phyloP scores from a whole-genome alignment of 2,329 filamentous ascomycete genomes.

The Verticillium nonalfalfae region DNA sequence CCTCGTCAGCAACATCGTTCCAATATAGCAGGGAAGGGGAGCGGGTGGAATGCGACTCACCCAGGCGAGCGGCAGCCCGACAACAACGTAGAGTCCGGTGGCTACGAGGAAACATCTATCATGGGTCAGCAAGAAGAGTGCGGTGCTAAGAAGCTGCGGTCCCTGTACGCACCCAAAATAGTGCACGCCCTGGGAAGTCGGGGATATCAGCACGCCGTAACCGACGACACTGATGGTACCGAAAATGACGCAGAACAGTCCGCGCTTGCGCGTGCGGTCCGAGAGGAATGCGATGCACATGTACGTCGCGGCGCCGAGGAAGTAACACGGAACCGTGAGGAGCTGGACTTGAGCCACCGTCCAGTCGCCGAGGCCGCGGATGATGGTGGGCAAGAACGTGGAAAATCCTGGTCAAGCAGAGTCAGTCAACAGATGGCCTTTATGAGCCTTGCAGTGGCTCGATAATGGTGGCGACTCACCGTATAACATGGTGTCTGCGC shows the following conservation, averaged over 20 bases:
- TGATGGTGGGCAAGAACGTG: conserved; percentile 60
- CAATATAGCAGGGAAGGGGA: not conserved
- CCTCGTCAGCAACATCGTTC: conserved; percentile 42
- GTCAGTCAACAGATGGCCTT: not conserved
- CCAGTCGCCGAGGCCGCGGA: conserved; percentile 48
- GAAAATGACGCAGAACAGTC: conserved; percentile 44
- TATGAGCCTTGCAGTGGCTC: not conserved
- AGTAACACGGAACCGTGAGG: conserved; percentile 59
- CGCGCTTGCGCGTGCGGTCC: conserved; percentile 55
- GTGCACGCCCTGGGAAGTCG: conserved; percentile 36
- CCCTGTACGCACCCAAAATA: conserved; percentile 18
- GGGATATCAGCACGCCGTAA: conserved; percentile 51
- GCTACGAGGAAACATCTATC: conserved; percentile 63
- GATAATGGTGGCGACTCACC: conserved; percentile 20
- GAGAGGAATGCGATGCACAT: conserved; percentile 60
- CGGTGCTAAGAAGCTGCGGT: not conserved
- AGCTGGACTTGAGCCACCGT: conserved; percentile 50
- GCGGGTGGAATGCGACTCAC: conserved; percentile 16
- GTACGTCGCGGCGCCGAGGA: conserved; percentile 61
- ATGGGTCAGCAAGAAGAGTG: not conserved
- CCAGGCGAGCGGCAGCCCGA: conserved; percentile 52
- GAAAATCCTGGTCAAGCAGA: conserved; percentile 36
- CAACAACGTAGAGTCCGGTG: conserved; percentile 59
- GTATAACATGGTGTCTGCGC: conserved; percentile 71
- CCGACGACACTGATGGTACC: conserved; percentile 47